These are phyloP conservation scores for Melocanna baccifera DNA, from an alignment of 176 grass and related monocot species.

Conservation along the genomic window DNA sequence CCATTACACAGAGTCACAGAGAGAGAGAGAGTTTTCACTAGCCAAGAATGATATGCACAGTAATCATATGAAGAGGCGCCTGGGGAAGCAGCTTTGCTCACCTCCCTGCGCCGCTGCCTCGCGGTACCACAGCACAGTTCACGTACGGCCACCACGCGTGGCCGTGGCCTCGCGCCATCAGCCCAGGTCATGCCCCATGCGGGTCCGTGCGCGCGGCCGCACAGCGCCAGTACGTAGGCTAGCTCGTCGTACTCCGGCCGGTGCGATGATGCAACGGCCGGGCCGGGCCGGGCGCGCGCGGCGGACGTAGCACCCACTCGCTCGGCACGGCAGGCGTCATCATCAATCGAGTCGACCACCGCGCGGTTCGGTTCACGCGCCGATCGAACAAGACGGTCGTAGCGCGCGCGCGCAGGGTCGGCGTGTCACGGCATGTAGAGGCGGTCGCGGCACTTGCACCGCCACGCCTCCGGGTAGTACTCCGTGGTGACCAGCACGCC, in stretches of 20 bases:
- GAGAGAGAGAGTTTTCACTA: neutral
- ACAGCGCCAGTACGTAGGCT: neutral
- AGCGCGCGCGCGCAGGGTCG: neutral
- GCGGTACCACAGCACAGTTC: conserved; percentile 25
- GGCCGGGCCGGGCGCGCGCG: neutral
- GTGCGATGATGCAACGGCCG: neutral
- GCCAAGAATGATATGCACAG: neutral
- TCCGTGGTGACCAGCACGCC: conserved; percentile 61
- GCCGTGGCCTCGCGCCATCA: neutral
- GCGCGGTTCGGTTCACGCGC: neutral
- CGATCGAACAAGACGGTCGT: neutral
- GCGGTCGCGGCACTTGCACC: conserved; percentile 82
- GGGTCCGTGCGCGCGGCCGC: neutral
- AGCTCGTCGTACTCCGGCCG: neutral
- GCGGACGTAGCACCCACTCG: neutral
- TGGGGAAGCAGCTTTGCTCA: conserved; percentile 27
- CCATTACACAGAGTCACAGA: too few relatives aligned
- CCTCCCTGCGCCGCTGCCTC: conserved; percentile 11
- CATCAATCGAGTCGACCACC: neutral
- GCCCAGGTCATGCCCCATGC: neutral
- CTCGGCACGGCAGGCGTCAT: neutral
- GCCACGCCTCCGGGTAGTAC: conserved; percentile 96
- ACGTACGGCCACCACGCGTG: neutral
- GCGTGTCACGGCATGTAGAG: conserved; percentile 66
- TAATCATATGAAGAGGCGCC: conserved; percentile 14